Percentiles rank a stretch among this genome's conserved stretches.
Conservation (phyloP, 768 basidiomycete species). For the Lactarius hengduanensis region DNA sequence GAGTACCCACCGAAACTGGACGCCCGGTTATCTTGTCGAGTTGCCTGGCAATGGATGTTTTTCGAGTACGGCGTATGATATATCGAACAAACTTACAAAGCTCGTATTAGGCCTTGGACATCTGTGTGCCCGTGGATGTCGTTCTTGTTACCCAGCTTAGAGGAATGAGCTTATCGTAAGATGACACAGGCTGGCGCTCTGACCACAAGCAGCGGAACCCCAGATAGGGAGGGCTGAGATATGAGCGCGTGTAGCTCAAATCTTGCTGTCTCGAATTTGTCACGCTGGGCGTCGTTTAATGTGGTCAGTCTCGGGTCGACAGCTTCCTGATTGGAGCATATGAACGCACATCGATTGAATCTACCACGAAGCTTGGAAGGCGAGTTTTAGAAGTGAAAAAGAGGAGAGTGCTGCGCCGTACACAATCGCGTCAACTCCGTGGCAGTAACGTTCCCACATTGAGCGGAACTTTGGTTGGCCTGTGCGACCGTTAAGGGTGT, state of each 20-base stretch:
- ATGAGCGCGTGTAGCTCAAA: conserved; percentile 85
- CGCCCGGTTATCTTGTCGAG: conserved; percentile 77
- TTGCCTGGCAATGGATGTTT: conserved; percentile 43
- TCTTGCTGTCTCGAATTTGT: conserved; percentile 78
- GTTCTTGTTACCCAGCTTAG: conserved; percentile 89
- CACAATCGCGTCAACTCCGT: conserved; percentile 91
- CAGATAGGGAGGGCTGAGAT: conserved; percentile 57
- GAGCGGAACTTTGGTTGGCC: conserved; percentile 92
- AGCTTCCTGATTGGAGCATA: background rate
- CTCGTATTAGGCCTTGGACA: conserved; percentile 80
- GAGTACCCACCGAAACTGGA: conserved; percentile 74
- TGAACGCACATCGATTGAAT: conserved; percentile 75
- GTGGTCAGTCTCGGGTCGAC: background rate
- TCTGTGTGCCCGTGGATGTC: conserved; percentile 73
- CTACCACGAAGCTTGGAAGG: conserved; percentile 80
- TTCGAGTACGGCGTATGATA: background rate
- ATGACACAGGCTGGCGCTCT: conserved; percentile 33
- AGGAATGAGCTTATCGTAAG: conserved; percentile 1
- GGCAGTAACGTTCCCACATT: conserved; percentile 95
- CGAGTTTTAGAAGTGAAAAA: background rate
- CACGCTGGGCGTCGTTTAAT: conserved; percentile 48
- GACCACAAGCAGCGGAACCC: conserved; percentile 82
- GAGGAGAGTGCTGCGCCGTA: conserved; percentile 40
- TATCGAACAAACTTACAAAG: conserved; percentile 51
- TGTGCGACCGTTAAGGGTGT: conserved; percentile 31